Conservation (phyloP, 192 early-diverging fungal species). For the Entomortierella chlamydospora region DNA sequence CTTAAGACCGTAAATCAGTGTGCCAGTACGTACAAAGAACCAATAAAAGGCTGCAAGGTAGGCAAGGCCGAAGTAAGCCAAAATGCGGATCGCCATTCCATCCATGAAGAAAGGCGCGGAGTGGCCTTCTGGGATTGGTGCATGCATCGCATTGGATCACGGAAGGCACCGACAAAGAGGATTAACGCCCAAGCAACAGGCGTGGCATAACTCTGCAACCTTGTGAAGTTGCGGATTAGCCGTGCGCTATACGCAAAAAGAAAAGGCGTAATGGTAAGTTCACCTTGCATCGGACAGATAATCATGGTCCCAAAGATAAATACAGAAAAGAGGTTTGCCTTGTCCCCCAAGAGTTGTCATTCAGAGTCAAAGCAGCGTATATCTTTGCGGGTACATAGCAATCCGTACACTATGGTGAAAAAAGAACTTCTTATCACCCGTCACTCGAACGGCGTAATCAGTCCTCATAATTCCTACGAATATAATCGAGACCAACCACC, state of each 20-base stretch:
- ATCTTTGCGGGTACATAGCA: conserved; percentile 70
- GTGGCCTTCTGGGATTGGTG: conserved; percentile 24
- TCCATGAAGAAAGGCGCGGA: conserved; percentile 29
- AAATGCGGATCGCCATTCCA: conserved; percentile 2
- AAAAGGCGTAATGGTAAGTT: neutral
- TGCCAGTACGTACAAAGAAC: conserved; percentile 44
- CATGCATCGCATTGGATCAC: conserved; percentile 33
- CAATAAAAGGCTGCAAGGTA: conserved; percentile 27
- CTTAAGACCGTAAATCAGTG: conserved; percentile 15
- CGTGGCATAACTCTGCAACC: conserved; percentile 42
- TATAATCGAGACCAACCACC: conserved; percentile 60
- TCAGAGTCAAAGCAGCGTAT: conserved; percentile 65
- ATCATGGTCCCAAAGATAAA: no score
- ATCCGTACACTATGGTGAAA: conserved; percentile 61
- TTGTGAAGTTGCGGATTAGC: conserved; percentile 44
- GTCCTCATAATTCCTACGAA: conserved; percentile 63
- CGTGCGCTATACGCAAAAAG: conserved; percentile 24
- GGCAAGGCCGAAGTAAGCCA: neutral
- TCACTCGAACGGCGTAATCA: conserved; percentile 52
- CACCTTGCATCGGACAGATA: no score
- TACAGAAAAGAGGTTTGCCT: conserved; percentile 22
- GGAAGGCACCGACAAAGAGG: conserved; percentile 36
- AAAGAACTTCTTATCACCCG: conserved; percentile 55
- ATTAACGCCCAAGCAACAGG: conserved; percentile 42
- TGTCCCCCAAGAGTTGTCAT: conserved; percentile 72